Evolutionary conservation across 1,139 yeast species (phyloP).

Genomic region (Lodderomyces parapsilosis): DNA sequence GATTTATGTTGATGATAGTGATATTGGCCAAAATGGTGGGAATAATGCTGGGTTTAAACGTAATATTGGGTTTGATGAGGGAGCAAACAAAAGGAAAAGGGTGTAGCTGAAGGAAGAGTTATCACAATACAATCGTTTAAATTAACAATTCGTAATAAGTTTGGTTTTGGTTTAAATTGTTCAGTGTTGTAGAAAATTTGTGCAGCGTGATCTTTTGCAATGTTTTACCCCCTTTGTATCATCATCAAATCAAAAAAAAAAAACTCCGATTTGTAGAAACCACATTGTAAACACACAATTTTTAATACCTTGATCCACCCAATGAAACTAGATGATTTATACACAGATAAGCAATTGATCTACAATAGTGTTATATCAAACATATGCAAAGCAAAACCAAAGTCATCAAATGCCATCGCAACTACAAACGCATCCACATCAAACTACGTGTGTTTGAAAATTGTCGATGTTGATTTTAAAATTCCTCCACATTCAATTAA

Average conservation of each 20-base stretch:
- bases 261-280: background rate
- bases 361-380: conserved; percentile 40
- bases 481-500: conserved; percentile 39
- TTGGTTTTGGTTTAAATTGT: background rate
- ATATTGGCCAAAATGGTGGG: conserved; percentile 37
- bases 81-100: background rate
- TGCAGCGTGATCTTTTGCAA: background rate
- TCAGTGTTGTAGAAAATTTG: too few species aligned
- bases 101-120: background rate
- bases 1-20: conserved; percentile 76
- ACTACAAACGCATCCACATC: conserved; percentile 7
- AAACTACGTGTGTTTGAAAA: conserved; percentile 32
- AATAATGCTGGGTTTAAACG: background rate
- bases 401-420: too few species aligned
- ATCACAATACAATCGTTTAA: background rate
- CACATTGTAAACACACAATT: background rate
- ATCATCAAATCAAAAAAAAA: background rate
- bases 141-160: background rate
- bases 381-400: conserved; percentile 27
- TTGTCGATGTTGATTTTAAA: conserved; percentile 38
- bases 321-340: conserved; percentile 14
- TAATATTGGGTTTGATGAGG: conserved; percentile 3
- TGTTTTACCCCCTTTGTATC: background rate
- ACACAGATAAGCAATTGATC: conserved; percentile 22
- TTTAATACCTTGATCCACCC: background rate